These are phyloP conservation scores for Tylopilus sp. DNA, from an alignment of 768 basidiomycete genomes.

Conservation along the genomic window DNA sequence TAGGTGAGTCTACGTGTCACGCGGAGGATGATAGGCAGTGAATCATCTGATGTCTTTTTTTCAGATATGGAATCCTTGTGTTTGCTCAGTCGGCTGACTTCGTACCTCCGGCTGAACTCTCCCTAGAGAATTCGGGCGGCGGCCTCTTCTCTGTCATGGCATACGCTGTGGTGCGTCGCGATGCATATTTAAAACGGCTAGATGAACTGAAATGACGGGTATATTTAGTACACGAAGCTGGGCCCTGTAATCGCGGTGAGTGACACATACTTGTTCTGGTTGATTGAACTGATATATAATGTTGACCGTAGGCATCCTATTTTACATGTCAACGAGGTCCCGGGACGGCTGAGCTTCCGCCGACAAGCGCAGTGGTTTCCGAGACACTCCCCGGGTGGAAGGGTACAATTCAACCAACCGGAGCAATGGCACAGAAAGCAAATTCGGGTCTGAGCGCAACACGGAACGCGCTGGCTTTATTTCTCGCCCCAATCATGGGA, in stretches of 20 bases:
- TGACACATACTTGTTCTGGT: constrained; percentile 6
- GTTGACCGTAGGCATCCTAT: constrained; percentile 53
- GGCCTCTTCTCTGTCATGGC: constrained; percentile 51
- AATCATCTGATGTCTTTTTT: not conserved
- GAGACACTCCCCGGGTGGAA: constrained; percentile 48
- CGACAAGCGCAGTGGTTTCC: constrained; percentile 64
- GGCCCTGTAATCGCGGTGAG: constrained; percentile 60
- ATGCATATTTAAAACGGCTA: not conserved
- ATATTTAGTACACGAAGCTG: constrained; percentile 46
- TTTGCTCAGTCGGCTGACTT: constrained; percentile 64
- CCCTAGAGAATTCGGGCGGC: constrained; percentile 47
- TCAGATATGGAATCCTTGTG: constrained; percentile 66
- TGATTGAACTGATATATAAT: constrained; percentile 5
- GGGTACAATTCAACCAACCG: constrained; percentile 10
- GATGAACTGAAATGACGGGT: not conserved
- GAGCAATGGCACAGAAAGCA: constrained; percentile 14
- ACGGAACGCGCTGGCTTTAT: constrained; percentile 18
- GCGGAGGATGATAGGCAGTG: not conserved
- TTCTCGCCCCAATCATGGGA: constrained; percentile 29
- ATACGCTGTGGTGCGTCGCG: constrained; percentile 49
- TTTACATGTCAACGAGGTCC: constrained; percentile 70
- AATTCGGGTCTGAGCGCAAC: constrained; percentile 22
- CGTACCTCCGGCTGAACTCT: constrained; percentile 54
- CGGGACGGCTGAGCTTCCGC: constrained; percentile 45
- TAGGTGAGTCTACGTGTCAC: constrained; percentile 43